Base-by-base conservation (phyloP, 371 early-diverging fungal species). In the Mucor mucedo region DNA sequence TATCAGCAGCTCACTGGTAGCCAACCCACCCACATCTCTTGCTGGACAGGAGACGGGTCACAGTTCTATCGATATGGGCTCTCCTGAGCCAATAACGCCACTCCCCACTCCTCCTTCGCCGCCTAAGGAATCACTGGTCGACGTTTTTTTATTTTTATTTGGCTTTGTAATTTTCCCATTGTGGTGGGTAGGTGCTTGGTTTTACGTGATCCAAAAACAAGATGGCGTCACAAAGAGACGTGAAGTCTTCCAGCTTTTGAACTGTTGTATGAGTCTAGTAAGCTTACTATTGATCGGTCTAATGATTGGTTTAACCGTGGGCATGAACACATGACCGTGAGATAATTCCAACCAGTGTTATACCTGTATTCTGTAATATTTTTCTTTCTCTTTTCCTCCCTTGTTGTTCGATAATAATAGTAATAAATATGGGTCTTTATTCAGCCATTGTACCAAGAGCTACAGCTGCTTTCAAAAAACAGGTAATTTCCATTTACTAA, bases 121-220 rank as follows among this genome's bases (percentile, higher is more conserved):
- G 35, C 35, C 35, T 35, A 35, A 35, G 2, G 35, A 35, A 35
- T 42, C 50, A 38, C 16, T 14, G 1, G 50, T 39, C 10, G 63
- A 63, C 38, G 56, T 63, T 50, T 27, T 45, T 53, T 47, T 71
- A 28, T 63, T 71, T 55, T 47, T 71, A 11, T 71, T 71, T 60
- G 71, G 71, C 16, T 71, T 71, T 53, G 16, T 71, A 38, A 27
- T 71, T 41, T 66, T 71, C 38, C 71, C 71, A 40, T 40, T 66
- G 27, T 71, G 71, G 71, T 71, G 71, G 71, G 28, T 45, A 48
- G 67, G 71, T 4, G 58, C 65, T 10, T 64, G 59, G 54, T 44
- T 52, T 30, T 64, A 53, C 44, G 44, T 64, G 42, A 63, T 32
- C 16, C 45, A 60, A 21, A n/a, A 33, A 30, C 39, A 60, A 14